A percentile compares a stretch with the other conserved stretches of the same genome.
These are phyloP conservation scores for Aspergillus ochraceoroseus DNA, from an alignment of 2,329 filamentous ascomycete genomes.

Conservation along the genomic window DNA sequence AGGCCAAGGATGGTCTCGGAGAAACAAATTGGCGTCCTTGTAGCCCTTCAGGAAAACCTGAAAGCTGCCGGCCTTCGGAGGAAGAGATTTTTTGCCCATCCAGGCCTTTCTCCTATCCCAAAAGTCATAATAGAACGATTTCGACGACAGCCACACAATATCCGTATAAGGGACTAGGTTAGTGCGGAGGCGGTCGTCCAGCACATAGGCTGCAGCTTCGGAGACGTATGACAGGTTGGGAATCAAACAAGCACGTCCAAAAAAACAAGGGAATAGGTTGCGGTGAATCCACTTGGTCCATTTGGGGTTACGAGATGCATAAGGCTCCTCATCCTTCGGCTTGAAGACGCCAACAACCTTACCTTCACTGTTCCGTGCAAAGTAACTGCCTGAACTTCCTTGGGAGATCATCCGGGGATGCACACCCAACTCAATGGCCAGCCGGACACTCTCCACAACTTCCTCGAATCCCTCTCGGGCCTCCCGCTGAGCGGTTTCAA, in stretches of 20 bases:
- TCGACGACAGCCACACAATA: conserved; percentile 88
- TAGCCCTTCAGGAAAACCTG: conserved; percentile 96
- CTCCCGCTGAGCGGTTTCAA: conserved; percentile 58
- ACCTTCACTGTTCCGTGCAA: conserved; percentile 83
- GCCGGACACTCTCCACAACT: conserved; percentile 81
- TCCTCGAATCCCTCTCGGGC: conserved; percentile 77
- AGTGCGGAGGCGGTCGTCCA: conserved; percentile 84
- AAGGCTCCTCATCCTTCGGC: conserved; percentile 97
- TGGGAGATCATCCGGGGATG: conserved; percentile 96
- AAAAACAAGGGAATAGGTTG: conserved; percentile 95
- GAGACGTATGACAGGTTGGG: conserved; percentile 97
- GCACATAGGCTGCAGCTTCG: conserved; percentile 91
- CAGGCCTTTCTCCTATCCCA: conserved; percentile 90
- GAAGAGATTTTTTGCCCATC: conserved; percentile 78
- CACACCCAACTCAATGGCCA: conserved; percentile 82
- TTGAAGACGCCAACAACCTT: conserved; percentile 98
- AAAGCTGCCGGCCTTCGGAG: conserved; percentile 89
- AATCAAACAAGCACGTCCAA: conserved; percentile 90
- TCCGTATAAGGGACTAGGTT: conserved; percentile 95
- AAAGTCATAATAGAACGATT: conserved; percentile 96
- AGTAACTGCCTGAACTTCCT: conserved; percentile 96
- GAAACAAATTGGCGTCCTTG: conserved; percentile 92
- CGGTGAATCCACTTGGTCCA: conserved; percentile 99
- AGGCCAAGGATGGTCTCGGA: conserved; percentile 94
- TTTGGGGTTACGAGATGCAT: conserved; percentile 93